phyloP scores from a whole-genome alignment of 2,329 filamentous ascomycete genomes.

The Pseudogymnoascus sp. region DNA sequence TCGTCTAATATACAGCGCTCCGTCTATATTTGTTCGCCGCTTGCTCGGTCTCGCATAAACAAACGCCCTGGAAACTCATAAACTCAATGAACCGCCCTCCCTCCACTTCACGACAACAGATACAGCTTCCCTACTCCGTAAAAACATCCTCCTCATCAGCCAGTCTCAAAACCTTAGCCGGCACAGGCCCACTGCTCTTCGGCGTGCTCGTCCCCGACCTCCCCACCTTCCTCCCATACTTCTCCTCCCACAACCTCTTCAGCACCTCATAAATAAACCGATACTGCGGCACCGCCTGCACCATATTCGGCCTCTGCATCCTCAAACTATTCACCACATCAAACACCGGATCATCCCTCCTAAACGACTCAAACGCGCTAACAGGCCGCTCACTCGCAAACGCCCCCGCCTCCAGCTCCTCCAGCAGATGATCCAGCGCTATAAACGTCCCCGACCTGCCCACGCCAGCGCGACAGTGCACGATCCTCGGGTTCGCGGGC shows the following conservation, averaged over 20 bases:
- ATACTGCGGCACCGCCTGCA: slow-evolving; percentile 80
- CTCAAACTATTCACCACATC: slow-evolving; percentile 72
- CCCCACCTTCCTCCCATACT: slow-evolving; percentile 32
- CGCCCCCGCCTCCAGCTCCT: slow-evolving; percentile 69
- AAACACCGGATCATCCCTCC: slow-evolving; percentile 58
- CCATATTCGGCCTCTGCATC: slow-evolving; percentile 89
- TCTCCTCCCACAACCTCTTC: slow-evolving; percentile 63
- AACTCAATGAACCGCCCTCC: background rate
- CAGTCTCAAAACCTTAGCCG: background rate
- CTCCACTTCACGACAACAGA: background rate
- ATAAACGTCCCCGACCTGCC: slow-evolving; percentile 95
- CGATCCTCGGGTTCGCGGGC: slow-evolving; percentile 64
- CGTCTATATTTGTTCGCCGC: background rate
- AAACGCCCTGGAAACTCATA: background rate
- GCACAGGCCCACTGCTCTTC: background rate
- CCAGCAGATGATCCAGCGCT: slow-evolving; percentile 81
- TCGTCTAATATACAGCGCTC: background rate
- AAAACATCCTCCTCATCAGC: background rate
- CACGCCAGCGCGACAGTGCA: slow-evolving; percentile 86
- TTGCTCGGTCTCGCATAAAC: background rate
- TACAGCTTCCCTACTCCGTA: background rate
- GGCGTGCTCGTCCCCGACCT: background rate
- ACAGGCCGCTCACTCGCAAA: slow-evolving; percentile 35
- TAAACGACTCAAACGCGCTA: slow-evolving; percentile 21
- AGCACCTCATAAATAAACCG: slow-evolving; percentile 83